Conservation (phyloP, 1,139 yeast species). For the Suhomyces wounanorum region DNA sequence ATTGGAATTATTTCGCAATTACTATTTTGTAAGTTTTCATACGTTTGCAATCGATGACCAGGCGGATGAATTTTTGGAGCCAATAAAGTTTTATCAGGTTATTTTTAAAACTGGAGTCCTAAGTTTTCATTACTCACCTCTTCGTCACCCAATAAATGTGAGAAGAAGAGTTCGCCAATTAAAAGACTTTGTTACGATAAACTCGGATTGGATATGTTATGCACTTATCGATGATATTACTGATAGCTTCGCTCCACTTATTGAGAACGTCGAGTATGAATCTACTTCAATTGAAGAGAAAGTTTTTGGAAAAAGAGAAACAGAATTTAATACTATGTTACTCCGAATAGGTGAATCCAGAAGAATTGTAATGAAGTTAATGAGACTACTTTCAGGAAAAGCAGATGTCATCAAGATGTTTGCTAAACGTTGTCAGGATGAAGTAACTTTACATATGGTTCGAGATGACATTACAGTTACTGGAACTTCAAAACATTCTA, state of each 20-base stretch:
- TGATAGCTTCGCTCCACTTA: slow-evolving; percentile 92
- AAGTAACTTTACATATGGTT: slow-evolving; percentile 20
- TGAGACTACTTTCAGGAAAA: slow-evolving; percentile 88
- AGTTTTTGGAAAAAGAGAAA: slow-evolving; percentile 38
- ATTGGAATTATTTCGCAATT: slow-evolving; percentile 72
- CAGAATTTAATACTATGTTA: slow-evolving; percentile 71
- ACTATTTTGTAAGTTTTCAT: slow-evolving; percentile 82
- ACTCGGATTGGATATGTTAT: slow-evolving; percentile 92
- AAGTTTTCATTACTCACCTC: slow-evolving; percentile 83
- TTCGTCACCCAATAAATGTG: slow-evolving; percentile 81
- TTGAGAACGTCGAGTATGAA: slow-evolving; percentile 82
- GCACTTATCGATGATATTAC: slow-evolving; percentile 93
- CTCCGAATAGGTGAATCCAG: slow-evolving; percentile 88
- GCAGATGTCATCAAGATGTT: slow-evolving; percentile 98
- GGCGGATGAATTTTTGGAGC: slow-evolving; percentile 80
- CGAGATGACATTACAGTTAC: background rate
- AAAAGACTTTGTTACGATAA: slow-evolving; percentile 81
- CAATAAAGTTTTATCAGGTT: slow-evolving; percentile 83
- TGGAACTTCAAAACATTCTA: no score
- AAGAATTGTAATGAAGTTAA: slow-evolving; percentile 86
- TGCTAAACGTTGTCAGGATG: slow-evolving; percentile 93
- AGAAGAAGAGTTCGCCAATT: slow-evolving; percentile 90
- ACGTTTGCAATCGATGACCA: slow-evolving; percentile 76
- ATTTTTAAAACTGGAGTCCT: slow-evolving; percentile 83
- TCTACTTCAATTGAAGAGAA: slow-evolving; percentile 92